Evolutionary conservation across 2,329 filamentous ascomycete species (phyloP).

Genomic region (Plectosphaerella cucumerina): DNA sequence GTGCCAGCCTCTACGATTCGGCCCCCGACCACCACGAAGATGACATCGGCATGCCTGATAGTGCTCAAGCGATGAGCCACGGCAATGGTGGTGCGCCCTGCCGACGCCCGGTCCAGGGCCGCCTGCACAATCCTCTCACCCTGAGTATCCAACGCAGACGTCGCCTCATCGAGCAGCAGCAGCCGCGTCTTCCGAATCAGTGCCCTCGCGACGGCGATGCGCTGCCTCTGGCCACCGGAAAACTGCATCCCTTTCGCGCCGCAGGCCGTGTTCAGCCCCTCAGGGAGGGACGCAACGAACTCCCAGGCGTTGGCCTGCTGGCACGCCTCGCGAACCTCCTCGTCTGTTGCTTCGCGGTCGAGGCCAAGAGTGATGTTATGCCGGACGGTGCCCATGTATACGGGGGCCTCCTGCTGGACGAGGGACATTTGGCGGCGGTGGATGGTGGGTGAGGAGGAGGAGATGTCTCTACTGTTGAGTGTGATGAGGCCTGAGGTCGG

Average conservation of each 20-base stretch:
- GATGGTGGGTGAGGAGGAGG: not conserved
- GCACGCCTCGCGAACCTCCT: conserved; percentile 44
- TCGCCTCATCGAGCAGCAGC: conserved; percentile 70
- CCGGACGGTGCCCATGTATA: conserved; percentile 39
- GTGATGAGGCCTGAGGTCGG: conserved; percentile 11
- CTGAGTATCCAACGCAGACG: conserved; percentile 57
- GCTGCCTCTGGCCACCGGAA: conserved; percentile 69
- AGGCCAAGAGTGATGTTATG: conserved; percentile 50
- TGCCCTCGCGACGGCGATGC: conserved; percentile 67
- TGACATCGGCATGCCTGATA: conserved; percentile 5
- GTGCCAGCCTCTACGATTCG: conserved; percentile 24
- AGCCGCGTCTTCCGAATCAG: conserved; percentile 63
- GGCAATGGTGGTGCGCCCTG: conserved; percentile 49
- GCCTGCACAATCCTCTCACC: conserved; percentile 61
- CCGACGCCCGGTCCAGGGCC: conserved; percentile 46
- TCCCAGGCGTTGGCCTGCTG: conserved; percentile 52
- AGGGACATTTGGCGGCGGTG: not conserved
- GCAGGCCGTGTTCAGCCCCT: conserved; percentile 56
- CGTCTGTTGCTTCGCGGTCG: conserved; percentile 17
- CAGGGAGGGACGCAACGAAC: conserved; percentile 49
- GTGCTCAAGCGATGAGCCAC: conserved; percentile 57
- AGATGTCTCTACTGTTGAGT: conserved; percentile 13
- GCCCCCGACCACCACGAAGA: conserved; percentile 37
- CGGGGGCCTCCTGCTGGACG: not conserved
- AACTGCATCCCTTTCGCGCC: conserved; percentile 65